These are phyloP conservation scores for Fusarium pseudonygamai DNA, from an alignment of 2,329 filamentous ascomycete species.

Conservation along the genomic window DNA sequence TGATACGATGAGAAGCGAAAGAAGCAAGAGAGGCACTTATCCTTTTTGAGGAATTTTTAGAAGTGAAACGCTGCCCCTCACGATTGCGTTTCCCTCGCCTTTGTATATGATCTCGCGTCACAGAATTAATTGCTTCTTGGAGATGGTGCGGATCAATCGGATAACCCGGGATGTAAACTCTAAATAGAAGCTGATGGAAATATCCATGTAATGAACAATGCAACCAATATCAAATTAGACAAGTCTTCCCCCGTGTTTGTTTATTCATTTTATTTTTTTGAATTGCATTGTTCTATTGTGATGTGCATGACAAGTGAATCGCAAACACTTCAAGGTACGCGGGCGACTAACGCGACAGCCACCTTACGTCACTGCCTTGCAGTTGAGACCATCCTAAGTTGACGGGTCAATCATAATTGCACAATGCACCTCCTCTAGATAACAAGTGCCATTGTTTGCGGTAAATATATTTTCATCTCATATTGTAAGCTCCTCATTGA, in stretches of 20 bases:
- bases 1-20: neutral
- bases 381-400: neutral
- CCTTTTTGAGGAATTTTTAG: neutral
- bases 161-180: slow-evolving; percentile 1
- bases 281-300: neutral
- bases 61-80: neutral
- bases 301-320: neutral
- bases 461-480: neutral
- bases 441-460: neutral
- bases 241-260: neutral
- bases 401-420: neutral
- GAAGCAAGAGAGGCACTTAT: neutral
- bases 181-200: neutral
- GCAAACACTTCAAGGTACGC: neutral
- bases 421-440: neutral
- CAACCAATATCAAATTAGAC: neutral
- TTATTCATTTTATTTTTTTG: neutral
- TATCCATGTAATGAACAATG: neutral
- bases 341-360: neutral
- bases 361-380: neutral
- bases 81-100: neutral
- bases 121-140: slow-evolving; percentile 36
- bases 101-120: neutral
- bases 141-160: slow-evolving; percentile 4
- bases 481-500: neutral